Percentiles rank a stretch among this genome's conserved stretches.
Evolutionary conservation across 1,284 basidiomycete species (phyloP).

Genomic region (Sporisorium reilianum): DNA sequence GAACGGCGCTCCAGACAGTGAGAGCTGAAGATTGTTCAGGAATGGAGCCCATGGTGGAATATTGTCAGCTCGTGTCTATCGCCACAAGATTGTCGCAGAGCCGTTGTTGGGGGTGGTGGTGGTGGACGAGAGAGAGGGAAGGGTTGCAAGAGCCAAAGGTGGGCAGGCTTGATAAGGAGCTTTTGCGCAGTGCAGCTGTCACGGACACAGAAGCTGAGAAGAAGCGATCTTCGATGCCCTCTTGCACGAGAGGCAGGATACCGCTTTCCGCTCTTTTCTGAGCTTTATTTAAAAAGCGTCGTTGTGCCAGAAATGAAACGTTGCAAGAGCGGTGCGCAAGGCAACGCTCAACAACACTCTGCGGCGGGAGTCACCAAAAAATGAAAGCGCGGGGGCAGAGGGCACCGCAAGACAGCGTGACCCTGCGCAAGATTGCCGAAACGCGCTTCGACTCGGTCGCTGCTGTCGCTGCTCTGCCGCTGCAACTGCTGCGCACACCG

Average conservation of each 20-base stretch:
- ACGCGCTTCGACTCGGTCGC: slow-evolving; percentile 15
- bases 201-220: not conserved
- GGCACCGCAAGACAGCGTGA: slow-evolving; percentile 21
- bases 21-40: slow-evolving; percentile 40
- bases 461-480: no score
- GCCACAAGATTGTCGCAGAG: not conserved
- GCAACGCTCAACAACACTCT: not conserved
- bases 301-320: not conserved
- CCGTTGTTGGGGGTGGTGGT: not conserved
- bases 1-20: slow-evolving; percentile 54
- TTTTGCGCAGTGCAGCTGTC: slow-evolving; percentile 6
- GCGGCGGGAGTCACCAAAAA: not conserved
- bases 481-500: slow-evolving; percentile 14
- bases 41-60: slow-evolving; percentile 36
- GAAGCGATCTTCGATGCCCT: slow-evolving; percentile 4
- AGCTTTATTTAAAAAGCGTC: slow-evolving; percentile 1
- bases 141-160: not conserved
- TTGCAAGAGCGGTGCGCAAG: no score
- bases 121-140: not conserved
- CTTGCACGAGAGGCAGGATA: not conserved
- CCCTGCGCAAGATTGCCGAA: slow-evolving; percentile 47
- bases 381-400: slow-evolving; percentile 5
- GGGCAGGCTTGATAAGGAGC: slow-evolving; percentile 8
- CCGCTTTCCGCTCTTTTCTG: not conserved
- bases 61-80: slow-evolving; percentile 17